These are phyloP conservation scores for Musa schizocarpa DNA, from an alignment of 176 grass and related monocot genomes.

Conservation along the genomic window DNA sequence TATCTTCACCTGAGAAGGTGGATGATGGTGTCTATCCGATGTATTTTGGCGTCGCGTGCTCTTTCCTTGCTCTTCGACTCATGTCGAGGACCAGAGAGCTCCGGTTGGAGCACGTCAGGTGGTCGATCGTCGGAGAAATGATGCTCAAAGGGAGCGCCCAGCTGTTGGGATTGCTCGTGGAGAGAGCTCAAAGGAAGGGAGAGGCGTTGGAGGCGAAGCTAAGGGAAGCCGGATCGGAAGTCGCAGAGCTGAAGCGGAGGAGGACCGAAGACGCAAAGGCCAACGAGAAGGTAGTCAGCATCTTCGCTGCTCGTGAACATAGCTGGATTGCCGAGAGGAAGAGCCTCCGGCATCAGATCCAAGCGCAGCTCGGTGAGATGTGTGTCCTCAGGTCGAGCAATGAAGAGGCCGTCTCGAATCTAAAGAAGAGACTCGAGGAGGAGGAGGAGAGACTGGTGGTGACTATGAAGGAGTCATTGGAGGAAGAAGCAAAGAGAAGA, in stretches of 20 bases:
- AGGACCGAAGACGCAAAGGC: slow-evolving; percentile 63
- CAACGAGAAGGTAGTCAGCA: slow-evolving; percentile 75
- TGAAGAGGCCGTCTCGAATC: slow-evolving; percentile 25
- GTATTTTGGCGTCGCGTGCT: slow-evolving; percentile 47
- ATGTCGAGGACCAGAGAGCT: slow-evolving; percentile 16
- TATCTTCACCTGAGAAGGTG: background rate
- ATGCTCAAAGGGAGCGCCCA: slow-evolving; percentile 24
- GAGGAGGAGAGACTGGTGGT: slow-evolving; percentile 25
- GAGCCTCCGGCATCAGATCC: slow-evolving; percentile 42
- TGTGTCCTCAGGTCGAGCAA: slow-evolving; percentile 31
- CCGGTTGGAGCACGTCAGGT: slow-evolving; percentile 28
- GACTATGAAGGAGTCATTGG: slow-evolving; percentile 32
- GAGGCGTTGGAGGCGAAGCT: slow-evolving; percentile 34
- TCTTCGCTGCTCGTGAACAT: slow-evolving; percentile 66
- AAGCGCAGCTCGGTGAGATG: slow-evolving; percentile 48
- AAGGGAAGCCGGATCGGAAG: slow-evolving; percentile 22
- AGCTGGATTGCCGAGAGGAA: slow-evolving; percentile 58
- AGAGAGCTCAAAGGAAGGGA: slow-evolving; percentile 3
- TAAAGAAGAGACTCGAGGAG: slow-evolving; percentile 38
- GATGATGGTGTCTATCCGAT: slow-evolving; percentile 10
- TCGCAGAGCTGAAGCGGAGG: slow-evolving; percentile 33
- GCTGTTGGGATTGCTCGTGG: slow-evolving; percentile 25
- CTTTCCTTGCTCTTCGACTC: slow-evolving; percentile 35
- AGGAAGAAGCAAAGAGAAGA: slow-evolving; percentile 28
- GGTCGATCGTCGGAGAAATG: slow-evolving; percentile 23